Percentiles rank a stretch among this genome's conserved stretches.
These are phyloP conservation scores for Moesziomyces sp. DNA, from an alignment of 1,284 basidiomycete genomes.

Conservation along the genomic window DNA sequence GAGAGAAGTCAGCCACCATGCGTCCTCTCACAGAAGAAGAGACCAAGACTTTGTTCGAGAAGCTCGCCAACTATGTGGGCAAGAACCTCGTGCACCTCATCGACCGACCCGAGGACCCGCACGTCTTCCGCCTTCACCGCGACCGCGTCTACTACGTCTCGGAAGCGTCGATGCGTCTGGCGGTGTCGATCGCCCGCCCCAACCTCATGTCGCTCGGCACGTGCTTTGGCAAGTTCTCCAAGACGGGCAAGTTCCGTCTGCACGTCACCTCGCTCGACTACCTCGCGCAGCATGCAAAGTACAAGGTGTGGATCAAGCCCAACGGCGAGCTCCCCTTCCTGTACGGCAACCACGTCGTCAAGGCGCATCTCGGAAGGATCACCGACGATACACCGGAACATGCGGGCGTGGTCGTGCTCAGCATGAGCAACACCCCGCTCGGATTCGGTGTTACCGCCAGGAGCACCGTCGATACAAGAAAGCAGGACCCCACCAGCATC, in stretches of 20 bases:
- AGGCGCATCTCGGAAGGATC: slow-evolving; percentile 97
- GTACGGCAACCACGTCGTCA: slow-evolving; percentile 98
- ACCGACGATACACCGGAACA: slow-evolving; percentile 99
- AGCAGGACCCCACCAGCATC: slow-evolving; percentile 97
- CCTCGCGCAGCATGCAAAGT: slow-evolving; percentile 95
- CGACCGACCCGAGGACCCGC: slow-evolving; percentile 62
- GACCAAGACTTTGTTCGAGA: slow-evolving; percentile 79
- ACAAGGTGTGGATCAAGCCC: slow-evolving; percentile 99
- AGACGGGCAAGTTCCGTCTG: slow-evolving; percentile 96
- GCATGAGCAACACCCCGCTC: slow-evolving; percentile 83
- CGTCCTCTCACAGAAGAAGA: slow-evolving; percentile 68
- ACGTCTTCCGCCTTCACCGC: slow-evolving; percentile 68
- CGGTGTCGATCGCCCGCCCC: slow-evolving; percentile 88
- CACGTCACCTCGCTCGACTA: slow-evolving; percentile 94
- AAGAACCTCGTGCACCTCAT: slow-evolving; percentile 81
- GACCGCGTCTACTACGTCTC: slow-evolving; percentile 66
- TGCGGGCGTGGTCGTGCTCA: slow-evolving; percentile 95
- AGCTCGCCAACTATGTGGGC: slow-evolving; percentile 90
- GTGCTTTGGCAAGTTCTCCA: slow-evolving; percentile 97
- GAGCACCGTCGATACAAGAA: slow-evolving; percentile 93
- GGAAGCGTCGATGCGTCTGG: slow-evolving; percentile 79
- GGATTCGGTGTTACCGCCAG: slow-evolving; percentile 98
- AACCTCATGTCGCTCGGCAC: slow-evolving; percentile 94
- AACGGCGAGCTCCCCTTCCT: slow-evolving; percentile 99
- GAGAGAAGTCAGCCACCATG: slow-evolving; percentile 36